Base-by-base conservation (phyloP, 2,329 filamentous ascomycete species). In the Fusarium secorum region DNA sequence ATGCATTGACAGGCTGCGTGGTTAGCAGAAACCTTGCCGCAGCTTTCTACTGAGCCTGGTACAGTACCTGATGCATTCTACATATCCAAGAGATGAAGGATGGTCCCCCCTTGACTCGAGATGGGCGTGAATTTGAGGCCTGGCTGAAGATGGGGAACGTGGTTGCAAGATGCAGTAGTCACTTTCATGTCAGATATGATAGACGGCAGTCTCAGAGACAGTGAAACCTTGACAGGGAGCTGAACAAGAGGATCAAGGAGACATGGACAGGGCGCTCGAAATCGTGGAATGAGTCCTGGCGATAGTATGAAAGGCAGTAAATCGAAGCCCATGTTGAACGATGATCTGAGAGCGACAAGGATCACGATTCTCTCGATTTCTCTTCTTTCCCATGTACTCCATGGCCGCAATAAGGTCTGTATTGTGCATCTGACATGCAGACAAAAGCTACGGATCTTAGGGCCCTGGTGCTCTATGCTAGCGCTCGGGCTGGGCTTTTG, bases 111-210 rank as follows among this genome's bases (percentile, higher is more conserved):
- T 55, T 33, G 33, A 65, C 46, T 57, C 35, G 64, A 55, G 42
- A 30, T 64, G 64, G 53, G 67, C 70, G 68, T 66, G 71, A 68
- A 54, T 45, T 71, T 70, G 69, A 73, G 63, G 63, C 53, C 65
- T 32, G 45, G 53, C 56, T 63, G 33, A 48, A 38, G 28, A 60
- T 20, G 51, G 54, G 32, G 45, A 68, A 38, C 22, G 30, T 32
- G 68, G 58, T 63, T 72, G 58, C 45, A 41, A 48, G 61, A 70
- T 62, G 61, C 46, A 68, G 49, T 45, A 67, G 46, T 32, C 54
- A n/a, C 33, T 55, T 56, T 49, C 42, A 36, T 49, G 45, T 53
- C 53, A 61, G 42, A 59, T 57, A 55, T 62, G 65, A 60, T 46
- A 68, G 54, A 38, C 41, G 28, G 49, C 26, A 45, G 53, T 46